These are phyloP conservation scores for Diaporthe nobilis DNA, from an alignment of 2,329 filamentous ascomycete genomes.

Conservation along the genomic window DNA sequence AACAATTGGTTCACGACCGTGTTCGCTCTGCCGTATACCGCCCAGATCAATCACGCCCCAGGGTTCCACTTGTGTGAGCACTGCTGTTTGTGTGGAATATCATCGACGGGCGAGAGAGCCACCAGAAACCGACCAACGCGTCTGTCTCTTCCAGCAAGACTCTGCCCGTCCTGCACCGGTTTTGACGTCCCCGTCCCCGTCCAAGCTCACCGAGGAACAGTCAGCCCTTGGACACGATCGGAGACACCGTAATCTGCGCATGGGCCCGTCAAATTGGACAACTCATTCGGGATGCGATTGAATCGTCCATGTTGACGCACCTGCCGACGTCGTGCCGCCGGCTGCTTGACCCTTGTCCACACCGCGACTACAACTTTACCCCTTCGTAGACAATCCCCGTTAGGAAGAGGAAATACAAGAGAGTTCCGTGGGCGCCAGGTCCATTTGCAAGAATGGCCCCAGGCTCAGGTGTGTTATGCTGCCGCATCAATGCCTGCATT, in stretches of 20 bases:
- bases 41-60: slow-evolving; percentile 11
- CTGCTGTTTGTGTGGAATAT: slow-evolving; percentile 36
- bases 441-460: slow-evolving; percentile 41
- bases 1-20: slow-evolving; percentile 27
- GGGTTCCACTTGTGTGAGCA: slow-evolving; percentile 18
- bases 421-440: slow-evolving; percentile 31
- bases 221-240: slow-evolving; percentile 17
- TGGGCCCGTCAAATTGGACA: slow-evolving; percentile 31
- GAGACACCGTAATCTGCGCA: slow-evolving; percentile 31
- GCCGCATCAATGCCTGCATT: slow-evolving; percentile 10
- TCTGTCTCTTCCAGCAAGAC: slow-evolving; percentile 21
- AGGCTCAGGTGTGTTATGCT: slow-evolving; percentile 39
- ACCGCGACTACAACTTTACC: slow-evolving; percentile 1
- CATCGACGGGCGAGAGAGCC: slow-evolving; percentile 26
- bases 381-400: slow-evolving; percentile 12
- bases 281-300: slow-evolving; percentile 39
- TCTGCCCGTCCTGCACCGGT: slow-evolving; percentile 25
- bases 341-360: slow-evolving; percentile 26
- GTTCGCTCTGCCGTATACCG: slow-evolving; percentile 22
- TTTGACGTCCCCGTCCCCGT: slow-evolving; percentile 9
- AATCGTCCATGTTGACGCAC: slow-evolving; percentile 40
- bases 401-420: slow-evolving; percentile 20
- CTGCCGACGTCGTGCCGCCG: slow-evolving; percentile 39
- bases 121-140: slow-evolving; percentile 29
- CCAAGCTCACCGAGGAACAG: slow-evolving; percentile 27